phyloP scores from a whole-genome alignment of 495 filamentous ascomycete species.

The Sporormia fimetaria region DNA sequence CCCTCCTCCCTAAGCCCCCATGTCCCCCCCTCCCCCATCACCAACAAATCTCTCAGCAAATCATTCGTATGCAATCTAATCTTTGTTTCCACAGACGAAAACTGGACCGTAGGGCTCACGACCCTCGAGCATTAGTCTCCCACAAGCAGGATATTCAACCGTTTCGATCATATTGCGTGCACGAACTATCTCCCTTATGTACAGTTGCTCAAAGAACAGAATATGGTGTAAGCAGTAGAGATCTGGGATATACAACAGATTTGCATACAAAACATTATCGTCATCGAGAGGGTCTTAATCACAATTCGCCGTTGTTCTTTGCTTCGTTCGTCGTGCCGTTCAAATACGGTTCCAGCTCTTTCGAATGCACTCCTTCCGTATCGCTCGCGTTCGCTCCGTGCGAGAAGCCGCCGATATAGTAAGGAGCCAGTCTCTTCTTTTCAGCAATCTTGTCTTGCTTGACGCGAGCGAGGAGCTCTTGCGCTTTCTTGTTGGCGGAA shows the following conservation, averaged over 20 bases:
- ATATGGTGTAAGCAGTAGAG: background rate
- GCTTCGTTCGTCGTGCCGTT: constrained; percentile 11
- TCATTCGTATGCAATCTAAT: constrained; percentile 29
- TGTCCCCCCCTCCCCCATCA: constrained; percentile 25
- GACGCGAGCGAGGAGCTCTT: constrained; percentile 17
- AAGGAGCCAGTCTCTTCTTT: constrained; percentile 20
- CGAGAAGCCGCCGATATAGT: constrained; percentile 21
- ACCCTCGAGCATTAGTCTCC: constrained; percentile 26
- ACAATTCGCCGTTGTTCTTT: constrained; percentile 17
- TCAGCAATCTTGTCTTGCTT: constrained; percentile 20
- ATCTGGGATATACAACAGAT: background rate
- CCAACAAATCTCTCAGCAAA: constrained; percentile 27
- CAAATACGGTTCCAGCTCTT: constrained; percentile 17
- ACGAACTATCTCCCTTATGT: constrained; percentile 3
- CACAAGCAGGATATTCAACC: constrained; percentile 26
- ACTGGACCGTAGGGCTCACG: constrained; percentile 31
- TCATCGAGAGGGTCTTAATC: constrained; percentile 31
- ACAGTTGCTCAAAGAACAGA: background rate
- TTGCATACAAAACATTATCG: constrained; percentile 20
- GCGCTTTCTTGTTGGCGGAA: constrained; percentile 18
- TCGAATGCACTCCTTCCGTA: constrained; percentile 19
- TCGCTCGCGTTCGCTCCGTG: constrained; percentile 18
- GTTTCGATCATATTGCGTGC: constrained; percentile 29
- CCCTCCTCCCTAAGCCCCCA: constrained; percentile 12
- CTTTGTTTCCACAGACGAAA: constrained; percentile 25